Percentiles rank a stretch among this genome's conserved stretches.
phyloP scores from a whole-genome alignment of 2,329 filamentous ascomycete genomes.

The Scleromitrula shiraiana region DNA sequence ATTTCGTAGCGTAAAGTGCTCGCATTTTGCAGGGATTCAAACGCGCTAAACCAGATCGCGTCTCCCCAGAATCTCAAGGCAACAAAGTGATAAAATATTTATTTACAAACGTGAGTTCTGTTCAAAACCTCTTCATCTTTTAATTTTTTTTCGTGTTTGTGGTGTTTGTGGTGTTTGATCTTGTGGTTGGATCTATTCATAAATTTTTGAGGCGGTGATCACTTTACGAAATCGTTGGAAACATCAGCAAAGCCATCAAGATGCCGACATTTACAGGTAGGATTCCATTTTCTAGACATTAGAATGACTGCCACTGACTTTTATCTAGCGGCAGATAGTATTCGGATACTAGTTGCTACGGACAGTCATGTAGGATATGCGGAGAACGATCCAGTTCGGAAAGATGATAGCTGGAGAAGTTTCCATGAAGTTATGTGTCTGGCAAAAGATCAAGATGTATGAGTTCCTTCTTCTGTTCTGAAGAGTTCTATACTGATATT shows the following conservation, averaged over 20 bases:
- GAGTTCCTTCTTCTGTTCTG: constrained; percentile 9
- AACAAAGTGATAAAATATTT: background rate
- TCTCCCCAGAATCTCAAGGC: constrained; percentile 14
- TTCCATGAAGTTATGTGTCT: constrained; percentile 94
- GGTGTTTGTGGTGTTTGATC: background rate
- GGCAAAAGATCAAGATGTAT: constrained; percentile 72
- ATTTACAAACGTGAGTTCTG: background rate
- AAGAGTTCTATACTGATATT: constrained; percentile 1
- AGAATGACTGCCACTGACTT: constrained; percentile 7
- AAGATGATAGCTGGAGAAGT: constrained; percentile 91
- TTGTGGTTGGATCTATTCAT: too few species aligned
- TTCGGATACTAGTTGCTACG: constrained; percentile 87
- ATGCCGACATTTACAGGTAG: constrained; percentile 23
- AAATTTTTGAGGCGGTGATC: too few species aligned
- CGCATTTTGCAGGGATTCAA: constrained; percentile 14
- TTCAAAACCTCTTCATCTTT: background rate
- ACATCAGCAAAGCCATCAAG: constrained; percentile 6
- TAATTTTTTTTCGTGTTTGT: constrained; percentile 1
- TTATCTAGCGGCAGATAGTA: constrained; percentile 58
- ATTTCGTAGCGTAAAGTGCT: constrained; percentile 1
- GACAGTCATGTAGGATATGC: constrained; percentile 98
- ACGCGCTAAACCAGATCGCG: constrained; percentile 18
- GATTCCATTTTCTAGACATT: background rate
- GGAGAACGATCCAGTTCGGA: constrained; percentile 87
- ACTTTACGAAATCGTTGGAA: too few species aligned